Evolutionary conservation across 305 asterid species (phyloP).

Genomic region (Galium porrigens): DNA sequence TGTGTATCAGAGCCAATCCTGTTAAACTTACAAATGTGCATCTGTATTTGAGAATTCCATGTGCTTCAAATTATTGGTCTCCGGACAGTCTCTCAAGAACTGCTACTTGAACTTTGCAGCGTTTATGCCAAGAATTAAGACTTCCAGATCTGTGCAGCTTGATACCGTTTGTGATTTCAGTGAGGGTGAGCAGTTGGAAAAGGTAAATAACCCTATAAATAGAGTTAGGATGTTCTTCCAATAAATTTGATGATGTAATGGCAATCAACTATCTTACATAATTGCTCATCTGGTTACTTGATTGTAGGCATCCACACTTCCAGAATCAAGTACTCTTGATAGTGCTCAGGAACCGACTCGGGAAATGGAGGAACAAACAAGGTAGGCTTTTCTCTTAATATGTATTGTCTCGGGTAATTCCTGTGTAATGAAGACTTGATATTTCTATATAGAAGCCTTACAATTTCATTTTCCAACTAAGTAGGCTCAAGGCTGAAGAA

Average conservation of each 20-base stretch:
- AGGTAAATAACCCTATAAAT: conserved; percentile 26
- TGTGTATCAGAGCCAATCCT: background rate
- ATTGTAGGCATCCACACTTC: conserved; percentile 29
- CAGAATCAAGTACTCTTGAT: conserved; percentile 20
- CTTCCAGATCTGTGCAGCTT: conserved; percentile 39
- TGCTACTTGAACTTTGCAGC: conserved; percentile 35
- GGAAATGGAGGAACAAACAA: conserved; percentile 21
- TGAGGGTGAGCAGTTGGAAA: conserved; percentile 34
- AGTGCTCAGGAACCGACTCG: conserved; percentile 22
- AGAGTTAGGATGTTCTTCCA: background rate
- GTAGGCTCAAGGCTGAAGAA: conserved; percentile 26
- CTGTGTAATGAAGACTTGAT: background rate
- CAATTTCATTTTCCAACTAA: conserved; percentile 8
- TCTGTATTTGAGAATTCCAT: background rate
- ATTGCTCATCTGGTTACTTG: background rate
- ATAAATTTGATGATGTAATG: background rate
- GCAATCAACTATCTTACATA: background rate
- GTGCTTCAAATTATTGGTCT: background rate
- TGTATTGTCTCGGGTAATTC: no score
- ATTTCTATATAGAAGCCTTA: background rate
- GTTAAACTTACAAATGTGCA: background rate
- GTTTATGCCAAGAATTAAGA: conserved; percentile 62
- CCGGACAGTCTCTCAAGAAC: background rate
- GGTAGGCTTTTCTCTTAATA: conserved; percentile 22
- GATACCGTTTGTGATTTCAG: conserved; percentile 51